Conservation (phyloP, 305 asterid species). For the Andrographis paniculata region DNA sequence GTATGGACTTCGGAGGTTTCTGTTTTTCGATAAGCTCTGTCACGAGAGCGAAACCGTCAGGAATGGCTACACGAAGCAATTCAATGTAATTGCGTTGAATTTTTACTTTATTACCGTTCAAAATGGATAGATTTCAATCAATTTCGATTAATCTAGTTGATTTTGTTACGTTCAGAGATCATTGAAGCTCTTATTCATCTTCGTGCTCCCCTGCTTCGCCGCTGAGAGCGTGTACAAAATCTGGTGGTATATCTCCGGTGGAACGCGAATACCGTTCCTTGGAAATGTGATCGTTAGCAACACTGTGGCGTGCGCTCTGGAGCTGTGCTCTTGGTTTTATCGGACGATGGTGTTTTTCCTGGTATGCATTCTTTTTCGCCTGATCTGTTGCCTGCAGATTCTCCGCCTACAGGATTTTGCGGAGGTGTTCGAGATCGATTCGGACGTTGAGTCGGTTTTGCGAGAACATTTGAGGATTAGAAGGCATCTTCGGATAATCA, state of each 20-base stretch:
- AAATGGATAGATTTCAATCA: not conserved
- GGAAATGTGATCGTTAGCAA: slow-evolving; percentile 65
- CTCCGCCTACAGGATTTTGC: slow-evolving; percentile 85
- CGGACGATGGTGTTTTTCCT: slow-evolving; percentile 72
- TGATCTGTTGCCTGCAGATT: slow-evolving; percentile 84
- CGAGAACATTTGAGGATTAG: slow-evolving; percentile 76
- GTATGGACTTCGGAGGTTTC: slow-evolving; percentile 65
- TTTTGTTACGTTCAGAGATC: slow-evolving; percentile 41
- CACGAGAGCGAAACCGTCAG: slow-evolving; percentile 87
- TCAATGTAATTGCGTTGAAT: slow-evolving; percentile 36
- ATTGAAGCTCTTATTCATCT: slow-evolving; percentile 47
- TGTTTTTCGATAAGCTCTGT: slow-evolving; percentile 75
- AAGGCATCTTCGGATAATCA: slow-evolving; percentile 63
- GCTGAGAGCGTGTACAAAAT: slow-evolving; percentile 63
- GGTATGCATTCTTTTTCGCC: slow-evolving; percentile 78
- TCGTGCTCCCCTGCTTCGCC: slow-evolving; percentile 66
- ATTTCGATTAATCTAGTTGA: too few species aligned
- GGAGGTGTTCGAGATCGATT: slow-evolving; percentile 52
- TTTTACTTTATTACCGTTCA: not conserved
- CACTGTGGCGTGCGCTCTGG: slow-evolving; percentile 54
- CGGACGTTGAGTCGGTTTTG: slow-evolving; percentile 61
- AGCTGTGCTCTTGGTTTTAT: slow-evolving; percentile 81
- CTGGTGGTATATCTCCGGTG: slow-evolving; percentile 84
- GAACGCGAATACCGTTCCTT: slow-evolving; percentile 61
- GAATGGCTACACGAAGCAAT: slow-evolving; percentile 50